These are phyloP conservation scores for Gracilaria vermiculophylla DNA, from an alignment of 23 red algal species.

Conservation along the genomic window DNA sequence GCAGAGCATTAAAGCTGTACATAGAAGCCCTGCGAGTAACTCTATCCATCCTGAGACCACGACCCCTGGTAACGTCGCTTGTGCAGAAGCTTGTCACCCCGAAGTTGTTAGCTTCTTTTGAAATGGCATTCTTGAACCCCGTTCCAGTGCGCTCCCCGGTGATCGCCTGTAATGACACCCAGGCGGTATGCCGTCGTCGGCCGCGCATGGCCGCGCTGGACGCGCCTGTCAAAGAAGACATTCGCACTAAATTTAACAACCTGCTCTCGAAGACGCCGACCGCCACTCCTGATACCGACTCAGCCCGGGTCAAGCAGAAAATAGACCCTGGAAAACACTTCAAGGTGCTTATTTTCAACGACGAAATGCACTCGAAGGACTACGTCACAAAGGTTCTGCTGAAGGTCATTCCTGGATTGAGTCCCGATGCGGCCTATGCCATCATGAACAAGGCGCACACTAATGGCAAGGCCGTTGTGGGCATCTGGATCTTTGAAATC, in stretches of 20 bases:
- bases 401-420: constrained; percentile 77
- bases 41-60: no score
- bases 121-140: constrained; percentile 28
- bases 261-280: constrained; percentile 40
- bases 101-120: no score
- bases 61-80: no score
- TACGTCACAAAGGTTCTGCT: constrained; percentile 73
- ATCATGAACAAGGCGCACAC: constrained; percentile 90
- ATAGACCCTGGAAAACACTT: constrained; percentile 78
- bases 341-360: constrained; percentile 87
- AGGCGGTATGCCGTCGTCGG: constrained; percentile 15
- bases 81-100: no score
- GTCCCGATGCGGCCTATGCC: constrained; percentile 44
- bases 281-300: constrained; percentile 13
- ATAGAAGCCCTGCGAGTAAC: no score
- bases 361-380: constrained; percentile 69
- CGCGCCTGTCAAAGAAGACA: constrained; percentile 53
- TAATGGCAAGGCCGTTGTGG: constrained; percentile 76
- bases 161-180: not conserved
- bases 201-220: constrained; percentile 58
- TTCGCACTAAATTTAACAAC: constrained; percentile 46
- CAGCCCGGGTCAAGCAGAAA: constrained; percentile 42
- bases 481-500: constrained; percentile 88
- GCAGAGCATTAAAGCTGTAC: no score
- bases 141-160: not conserved